These are phyloP conservation scores for Fusarium sacchari DNA, from an alignment of 2,329 filamentous ascomycete genomes.

Conservation along the genomic window DNA sequence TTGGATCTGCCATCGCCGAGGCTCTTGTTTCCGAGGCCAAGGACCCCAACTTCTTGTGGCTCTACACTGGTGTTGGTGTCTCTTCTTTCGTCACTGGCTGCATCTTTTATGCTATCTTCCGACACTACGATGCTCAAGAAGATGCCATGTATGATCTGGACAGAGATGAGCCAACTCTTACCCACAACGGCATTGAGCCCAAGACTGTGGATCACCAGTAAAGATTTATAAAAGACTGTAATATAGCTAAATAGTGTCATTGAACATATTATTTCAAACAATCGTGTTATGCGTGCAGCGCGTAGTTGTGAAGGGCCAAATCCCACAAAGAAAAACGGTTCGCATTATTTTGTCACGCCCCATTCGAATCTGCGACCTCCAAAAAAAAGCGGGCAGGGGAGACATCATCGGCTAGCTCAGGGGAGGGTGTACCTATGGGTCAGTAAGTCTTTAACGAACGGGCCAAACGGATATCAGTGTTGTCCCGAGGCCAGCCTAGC, in stretches of 20 bases:
- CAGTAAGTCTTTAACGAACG: background rate
- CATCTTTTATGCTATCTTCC: conserved; percentile 60
- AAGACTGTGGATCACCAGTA: conserved; percentile 35
- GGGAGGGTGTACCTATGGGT: background rate
- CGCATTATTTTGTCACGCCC: background rate
- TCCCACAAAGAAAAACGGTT: background rate
- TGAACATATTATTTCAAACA: background rate
- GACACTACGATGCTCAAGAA: conserved; percentile 52
- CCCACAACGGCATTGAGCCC: conserved; percentile 8
- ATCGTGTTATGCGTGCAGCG: background rate
- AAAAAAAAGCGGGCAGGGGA: background rate
- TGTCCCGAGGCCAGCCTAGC: background rate
- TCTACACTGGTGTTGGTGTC: conserved; percentile 68
- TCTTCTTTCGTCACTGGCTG: conserved; percentile 59
- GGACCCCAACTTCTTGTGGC: conserved; percentile 73
- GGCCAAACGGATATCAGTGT: background rate
- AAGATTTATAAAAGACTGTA: background rate
- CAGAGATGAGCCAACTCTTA: conserved; percentile 46
- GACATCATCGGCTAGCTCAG: background rate
- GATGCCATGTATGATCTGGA: conserved; percentile 54
- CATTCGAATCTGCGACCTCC: background rate
- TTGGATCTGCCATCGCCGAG: conserved; percentile 68
- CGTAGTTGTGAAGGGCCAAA: background rate
- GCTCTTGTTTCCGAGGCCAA: conserved; percentile 67
- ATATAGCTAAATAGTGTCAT: background rate